Evolutionary conservation across 108 stramenopile genomes (phyloP).

Genomic region (Skeletonema potamos): DNA sequence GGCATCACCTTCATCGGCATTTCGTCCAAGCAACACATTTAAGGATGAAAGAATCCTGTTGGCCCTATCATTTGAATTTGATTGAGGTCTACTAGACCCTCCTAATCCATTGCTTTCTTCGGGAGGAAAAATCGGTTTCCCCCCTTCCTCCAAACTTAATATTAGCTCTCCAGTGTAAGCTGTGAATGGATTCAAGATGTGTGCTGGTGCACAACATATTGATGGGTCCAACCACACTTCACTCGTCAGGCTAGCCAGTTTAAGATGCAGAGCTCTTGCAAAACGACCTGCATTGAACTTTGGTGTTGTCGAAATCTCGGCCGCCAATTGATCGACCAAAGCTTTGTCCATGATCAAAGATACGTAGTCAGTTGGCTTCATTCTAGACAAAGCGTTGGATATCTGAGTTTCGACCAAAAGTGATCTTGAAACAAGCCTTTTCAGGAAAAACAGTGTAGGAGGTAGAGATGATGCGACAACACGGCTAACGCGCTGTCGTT

Average conservation of each 20-base stretch:
- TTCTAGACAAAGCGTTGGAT: conserved; percentile 48
- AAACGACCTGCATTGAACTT: conserved; percentile 36
- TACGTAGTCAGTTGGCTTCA: conserved; percentile 52
- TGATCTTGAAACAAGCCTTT: conserved; percentile 56
- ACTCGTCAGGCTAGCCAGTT: conserved; percentile 47
- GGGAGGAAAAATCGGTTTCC: conserved; percentile 25
- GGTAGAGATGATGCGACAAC: conserved; percentile 73
- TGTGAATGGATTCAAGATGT: conserved; percentile 63
- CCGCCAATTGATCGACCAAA: not conserved
- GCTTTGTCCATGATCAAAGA: conserved; percentile 13
- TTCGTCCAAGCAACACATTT: conserved; percentile 15
- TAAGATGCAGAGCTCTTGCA: conserved; percentile 48
- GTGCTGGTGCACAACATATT: conserved; percentile 54
- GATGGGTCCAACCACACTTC: conserved; percentile 61
- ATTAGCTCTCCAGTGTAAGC: conserved; percentile 61
- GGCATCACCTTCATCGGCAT: conserved; percentile 14
- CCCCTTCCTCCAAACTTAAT: conserved; percentile 59
- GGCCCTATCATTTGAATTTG: conserved; percentile 8
- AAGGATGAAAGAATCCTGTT: conserved; percentile 21
- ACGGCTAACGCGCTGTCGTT: conserved; percentile 46
- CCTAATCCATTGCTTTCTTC: not conserved
- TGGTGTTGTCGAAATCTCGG: not conserved
- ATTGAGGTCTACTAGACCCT: not conserved
- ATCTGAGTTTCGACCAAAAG: conserved; percentile 52
- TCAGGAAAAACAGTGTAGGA: conserved; percentile 57